Conservation (phyloP, 129 eudicot species). For the Flaveria bidentis region DNA sequence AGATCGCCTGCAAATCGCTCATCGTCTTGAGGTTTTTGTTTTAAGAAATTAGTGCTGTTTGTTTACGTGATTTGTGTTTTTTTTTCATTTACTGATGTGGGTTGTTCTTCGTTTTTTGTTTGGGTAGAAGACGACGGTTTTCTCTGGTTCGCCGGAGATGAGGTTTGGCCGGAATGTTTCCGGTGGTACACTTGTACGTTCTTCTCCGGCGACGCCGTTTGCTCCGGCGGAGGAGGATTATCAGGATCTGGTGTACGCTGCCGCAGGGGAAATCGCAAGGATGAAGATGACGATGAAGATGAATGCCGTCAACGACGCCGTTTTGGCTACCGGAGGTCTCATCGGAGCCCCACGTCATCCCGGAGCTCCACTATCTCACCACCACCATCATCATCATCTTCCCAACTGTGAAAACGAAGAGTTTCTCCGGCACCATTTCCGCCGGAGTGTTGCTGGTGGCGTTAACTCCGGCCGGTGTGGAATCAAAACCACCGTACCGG, state of each 20-base stretch:
- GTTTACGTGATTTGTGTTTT: neutral
- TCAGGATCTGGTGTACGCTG: constrained; percentile 54
- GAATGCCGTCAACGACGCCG: constrained; percentile 20
- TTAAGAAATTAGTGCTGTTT: neutral
- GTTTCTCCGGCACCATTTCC: constrained; percentile 19
- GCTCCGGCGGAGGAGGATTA: constrained; percentile 28
- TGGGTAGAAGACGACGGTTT: constrained; percentile 31
- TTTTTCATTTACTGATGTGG: neutral
- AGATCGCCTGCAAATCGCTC: constrained; percentile 11
- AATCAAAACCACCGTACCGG: constrained; percentile 15
- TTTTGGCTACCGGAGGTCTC: constrained; percentile 11
- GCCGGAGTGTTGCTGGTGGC: constrained; percentile 20
- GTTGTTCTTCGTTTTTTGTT: neutral
- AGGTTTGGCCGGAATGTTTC: constrained; percentile 47
- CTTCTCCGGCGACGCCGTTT: constrained; percentile 52
- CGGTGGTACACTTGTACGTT: constrained; percentile 46
- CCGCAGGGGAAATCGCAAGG: constrained; percentile 53
- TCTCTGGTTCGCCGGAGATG: constrained; percentile 62
- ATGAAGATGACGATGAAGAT: constrained; percentile 40
- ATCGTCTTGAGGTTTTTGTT: constrained; percentile 35
- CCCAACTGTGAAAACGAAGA: constrained; percentile 22
- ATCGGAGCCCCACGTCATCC: constrained; percentile 18
- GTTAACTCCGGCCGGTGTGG: constrained; percentile 19
- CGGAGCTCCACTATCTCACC: neutral
- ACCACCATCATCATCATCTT: constrained; percentile 13